Evolutionary conservation across 2,329 filamentous ascomycete genomes (phyloP), one percentile per base, ranked within the genome.

Genomic region (Xylariaceae sp.): DNA sequence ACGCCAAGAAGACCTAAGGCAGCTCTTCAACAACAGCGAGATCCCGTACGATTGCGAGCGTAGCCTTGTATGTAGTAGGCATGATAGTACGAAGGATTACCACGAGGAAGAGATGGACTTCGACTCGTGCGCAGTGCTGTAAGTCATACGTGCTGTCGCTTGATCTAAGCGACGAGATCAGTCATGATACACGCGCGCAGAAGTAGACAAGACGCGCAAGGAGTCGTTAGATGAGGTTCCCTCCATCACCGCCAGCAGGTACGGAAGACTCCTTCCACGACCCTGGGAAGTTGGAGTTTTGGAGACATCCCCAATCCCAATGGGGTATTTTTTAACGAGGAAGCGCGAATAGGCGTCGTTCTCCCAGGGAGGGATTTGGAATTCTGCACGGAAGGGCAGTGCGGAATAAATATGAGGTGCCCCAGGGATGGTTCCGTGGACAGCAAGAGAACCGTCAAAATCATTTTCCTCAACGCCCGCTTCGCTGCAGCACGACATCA

Each of bases 291-390:
- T 60, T 51, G 30, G 39, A 42, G 57, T 39, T 51, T 58, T 53
- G 37, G 39, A 47, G 59, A 48, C 52, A 62, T 39, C 44, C 17
- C 51, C 35, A 49, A 42, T 51, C 59, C 60, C 51, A 44, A 64
- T 54, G 23, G 23, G 62, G 62, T 44, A 60, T 62, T 58, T 62
- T 64, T 64, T 62, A 51, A 62, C 62, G 62, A 64, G 55, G 17
- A 60, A 51, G 3, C 15, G 45, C 45, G 15, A 54, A 52, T 42
- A 51, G 49, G 2, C n/a, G 11, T 35, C 49, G 23, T 55, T 42
- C 52, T 7, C 37, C 55, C 17, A 37, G 23, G 34, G 5, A 64
- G n/a, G n/a, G 55, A 64, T 64, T 64, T 64, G 62, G 62, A 64
- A 64, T 64, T 50, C 30, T 9, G 17, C 44, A 23, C 4, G 55